Evolutionary conservation across 2,329 filamentous ascomycete species (phyloP), one percentile per base, ranked within the genome.

Genomic region (Trichoderma guizhouense): DNA sequence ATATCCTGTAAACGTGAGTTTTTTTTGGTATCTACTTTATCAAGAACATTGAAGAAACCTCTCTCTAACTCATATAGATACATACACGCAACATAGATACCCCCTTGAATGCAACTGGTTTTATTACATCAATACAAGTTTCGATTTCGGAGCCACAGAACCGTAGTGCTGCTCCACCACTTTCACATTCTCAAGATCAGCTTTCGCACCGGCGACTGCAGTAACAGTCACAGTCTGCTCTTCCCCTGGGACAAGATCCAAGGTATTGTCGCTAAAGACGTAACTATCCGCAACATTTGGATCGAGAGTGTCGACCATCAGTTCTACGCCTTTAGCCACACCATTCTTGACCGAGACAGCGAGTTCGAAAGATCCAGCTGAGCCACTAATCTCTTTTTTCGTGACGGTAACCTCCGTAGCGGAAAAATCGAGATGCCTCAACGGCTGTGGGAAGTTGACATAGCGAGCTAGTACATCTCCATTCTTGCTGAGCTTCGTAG

Each of bases 361-460:
- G 7, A 69, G n/a, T 3, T 69, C 39, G 26, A 69, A 69, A 6
- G 66, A 69, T 24, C 14, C 32, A 26, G 34, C 9, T 6, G 66
- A 69, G n/a, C 8, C 11, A 9, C 47, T 47, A 21, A 24, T 21
- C 1, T 43, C 66, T 51, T 69, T 69, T 15, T 60, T 69, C 18
- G 55, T 47, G 7, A 69, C 7, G 12, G 21, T 36, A 12, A 70
- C 58, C 30, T 70, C 28, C 11, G 68, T 21, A 47, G 36, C 14
- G 18, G 36, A 36, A 6, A 70, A 39, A 43, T 65, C 58, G 39
- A 62, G 57, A 12, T 70, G 58, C 2, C 68, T 32, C 43, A 70
- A 55, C n/a, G 68, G 68, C 39, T 70, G 68, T 7, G 68, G 68
- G 39, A 65, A 70, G 21, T 70, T 64, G 28, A 70, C 43, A 65